phyloP scores from a whole-genome alignment of 768 basidiomycete genomes.

The Ramaria rubella region DNA sequence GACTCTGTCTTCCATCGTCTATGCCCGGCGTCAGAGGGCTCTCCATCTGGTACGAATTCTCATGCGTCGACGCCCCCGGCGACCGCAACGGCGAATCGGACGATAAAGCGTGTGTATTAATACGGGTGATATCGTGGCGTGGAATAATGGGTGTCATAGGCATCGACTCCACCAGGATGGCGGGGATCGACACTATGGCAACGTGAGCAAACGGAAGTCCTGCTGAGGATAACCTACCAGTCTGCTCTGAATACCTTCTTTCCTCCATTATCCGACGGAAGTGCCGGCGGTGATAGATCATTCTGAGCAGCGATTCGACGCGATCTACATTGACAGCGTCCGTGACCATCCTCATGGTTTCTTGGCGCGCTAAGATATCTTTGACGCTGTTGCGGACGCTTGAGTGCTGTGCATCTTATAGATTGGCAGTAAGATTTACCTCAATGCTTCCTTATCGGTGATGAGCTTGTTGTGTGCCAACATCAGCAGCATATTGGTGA shows the following conservation, averaged over 20 bases:
- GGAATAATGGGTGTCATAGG: constrained; percentile 46
- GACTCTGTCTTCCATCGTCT: constrained; percentile 40
- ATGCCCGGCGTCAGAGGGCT: constrained; percentile 37
- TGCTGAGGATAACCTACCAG: constrained; percentile 19
- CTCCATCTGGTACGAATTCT: constrained; percentile 43
- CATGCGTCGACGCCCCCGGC: constrained; percentile 21
- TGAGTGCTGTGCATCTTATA: neutral
- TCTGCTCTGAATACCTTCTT: constrained; percentile 26
- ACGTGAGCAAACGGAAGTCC: neutral
- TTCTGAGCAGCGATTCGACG: constrained; percentile 72
- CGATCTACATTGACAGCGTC: constrained; percentile 83
- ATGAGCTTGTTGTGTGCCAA: constrained; percentile 91
- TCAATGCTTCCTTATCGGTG: constrained; percentile 79
- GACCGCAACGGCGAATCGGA: neutral
- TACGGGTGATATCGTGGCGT: constrained; percentile 49
- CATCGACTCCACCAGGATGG: constrained; percentile 55
- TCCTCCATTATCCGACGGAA: constrained; percentile 51
- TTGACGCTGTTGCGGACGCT: constrained; percentile 49
- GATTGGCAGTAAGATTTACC: constrained; percentile 44
- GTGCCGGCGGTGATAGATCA: constrained; percentile 63
- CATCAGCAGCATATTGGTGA: constrained; percentile 81
- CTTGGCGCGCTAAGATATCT: constrained; percentile 69
- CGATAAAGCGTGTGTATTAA: neutral
- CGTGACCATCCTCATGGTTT: constrained; percentile 71
- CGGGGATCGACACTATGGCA: constrained; percentile 50